Evolutionary conservation across 192 early-diverging fungal genomes (phyloP), one percentile per base, ranked within the genome.

Genomic region (Linderina pennispora): DNA sequence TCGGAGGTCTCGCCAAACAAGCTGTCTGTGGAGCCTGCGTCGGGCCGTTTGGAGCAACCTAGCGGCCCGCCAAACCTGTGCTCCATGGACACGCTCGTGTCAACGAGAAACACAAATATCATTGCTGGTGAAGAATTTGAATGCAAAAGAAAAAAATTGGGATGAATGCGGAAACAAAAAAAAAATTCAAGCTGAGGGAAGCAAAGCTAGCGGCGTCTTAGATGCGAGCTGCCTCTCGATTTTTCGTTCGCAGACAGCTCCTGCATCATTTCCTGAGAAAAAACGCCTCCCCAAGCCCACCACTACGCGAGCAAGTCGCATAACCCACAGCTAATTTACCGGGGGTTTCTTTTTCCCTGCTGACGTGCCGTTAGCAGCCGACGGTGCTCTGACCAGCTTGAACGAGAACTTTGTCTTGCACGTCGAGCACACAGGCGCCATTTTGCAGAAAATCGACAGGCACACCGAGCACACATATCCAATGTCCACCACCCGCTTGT

Each of bases 401-500:
- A 86, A 83, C 4, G 84, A 77, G 42, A 86, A 86, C 40, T 83
- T 86, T 22, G 84, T 86, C 42, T 80, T 75, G 78, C 85, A 87
- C 9, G 85, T 87, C 16, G 85, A 87, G 66, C 85, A 87, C 1
- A 87, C 81, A 0, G 85, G 85, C 7, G 83, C 77, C 53, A 74
- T 76, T 35, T 72, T 55, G 50, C 85, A 87, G 64, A 87, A 87
- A 46, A 87, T 94, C 14, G 97, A 94, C 21, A 99, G 61, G 54
- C 97, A 99, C 10, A 97, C 94, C 1, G 92, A 94, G 58, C 97
- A 99, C n/a, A 99, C 97, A 68, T 78, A 97, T 0, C 92, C 97
- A 50, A 96, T 79, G 53, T 92, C 89, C 11, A 97, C 83, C 28
- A 91, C 84, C 36, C 77, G 81, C 54, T 91, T 92, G 67, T 99